Evolutionary conservation across 805 yeast genomes (phyloP).

Genomic region (Babjeviella inositovora): DNA sequence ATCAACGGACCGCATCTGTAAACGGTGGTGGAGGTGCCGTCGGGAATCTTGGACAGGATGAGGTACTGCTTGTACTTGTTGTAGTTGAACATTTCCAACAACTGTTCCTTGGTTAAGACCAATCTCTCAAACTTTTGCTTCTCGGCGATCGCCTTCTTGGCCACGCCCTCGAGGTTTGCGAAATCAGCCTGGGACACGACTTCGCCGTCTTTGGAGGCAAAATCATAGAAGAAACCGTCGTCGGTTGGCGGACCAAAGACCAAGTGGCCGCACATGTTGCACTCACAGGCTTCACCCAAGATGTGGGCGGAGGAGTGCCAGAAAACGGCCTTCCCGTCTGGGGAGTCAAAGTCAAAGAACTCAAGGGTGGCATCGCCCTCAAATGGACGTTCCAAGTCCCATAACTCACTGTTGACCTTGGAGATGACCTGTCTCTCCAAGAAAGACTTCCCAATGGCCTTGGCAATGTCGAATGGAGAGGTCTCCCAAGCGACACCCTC

Average conservation of each 20-base stretch:
- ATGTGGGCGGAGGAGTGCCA: slow-evolving; percentile 99
- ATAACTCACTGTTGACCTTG: slow-evolving; percentile 75
- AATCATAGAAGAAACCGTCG: slow-evolving; percentile 96
- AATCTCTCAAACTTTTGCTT: slow-evolving; percentile 88
- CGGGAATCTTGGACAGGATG: slow-evolving; percentile 81
- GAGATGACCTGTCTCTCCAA: slow-evolving; percentile 85
- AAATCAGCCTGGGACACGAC: slow-evolving; percentile 76
- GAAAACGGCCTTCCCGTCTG: slow-evolving; percentile 91
- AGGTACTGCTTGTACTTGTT: slow-evolving; percentile 90
- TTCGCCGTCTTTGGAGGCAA: slow-evolving; percentile 66
- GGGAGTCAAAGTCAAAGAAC: slow-evolving; percentile 76
- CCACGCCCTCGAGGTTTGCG: slow-evolving; percentile 67
- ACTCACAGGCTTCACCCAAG: slow-evolving; percentile 95
- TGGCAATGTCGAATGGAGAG: slow-evolving; percentile 75
- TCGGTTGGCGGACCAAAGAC: slow-evolving; percentile 88
- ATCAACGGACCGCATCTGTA: slow-evolving; percentile 96
- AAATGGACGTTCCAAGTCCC: slow-evolving; percentile 94
- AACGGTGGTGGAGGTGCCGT: slow-evolving; percentile 90
- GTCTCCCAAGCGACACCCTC: slow-evolving; percentile 83
- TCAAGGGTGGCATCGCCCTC: slow-evolving; percentile 59
- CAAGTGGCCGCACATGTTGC: slow-evolving; percentile 91
- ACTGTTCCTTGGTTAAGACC: slow-evolving; percentile 81
- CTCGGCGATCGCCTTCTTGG: slow-evolving; percentile 83
- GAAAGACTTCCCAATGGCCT: slow-evolving; percentile 71
- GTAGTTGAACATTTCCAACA: slow-evolving; percentile 85